These are phyloP conservation scores for Penicillium oxalicum DNA, from an alignment of 2,329 filamentous ascomycete genomes.

Conservation along the genomic window DNA sequence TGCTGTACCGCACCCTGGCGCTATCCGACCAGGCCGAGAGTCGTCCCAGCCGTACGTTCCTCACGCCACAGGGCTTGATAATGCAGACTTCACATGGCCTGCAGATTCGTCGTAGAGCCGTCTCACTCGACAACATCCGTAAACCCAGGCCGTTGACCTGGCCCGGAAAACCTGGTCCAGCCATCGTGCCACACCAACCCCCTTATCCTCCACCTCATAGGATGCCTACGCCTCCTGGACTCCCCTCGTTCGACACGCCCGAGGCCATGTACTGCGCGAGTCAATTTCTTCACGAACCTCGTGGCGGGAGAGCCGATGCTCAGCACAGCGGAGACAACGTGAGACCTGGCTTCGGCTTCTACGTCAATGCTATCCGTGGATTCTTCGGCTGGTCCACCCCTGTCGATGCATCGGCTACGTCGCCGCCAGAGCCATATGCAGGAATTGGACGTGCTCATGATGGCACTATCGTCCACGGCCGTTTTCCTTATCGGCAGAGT, in stretches of 20 bases:
- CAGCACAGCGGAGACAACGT: background rate
- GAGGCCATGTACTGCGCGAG: conserved; percentile 34
- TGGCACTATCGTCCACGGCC: conserved; percentile 37
- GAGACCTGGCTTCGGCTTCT: conserved; percentile 14
- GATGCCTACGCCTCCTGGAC: conserved; percentile 39
- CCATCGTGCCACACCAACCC: conserved; percentile 29
- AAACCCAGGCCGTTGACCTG: conserved; percentile 12
- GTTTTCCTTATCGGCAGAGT: conserved; percentile 37
- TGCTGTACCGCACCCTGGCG: conserved; percentile 18
- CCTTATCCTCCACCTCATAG: conserved; percentile 34
- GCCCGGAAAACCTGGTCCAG: conserved; percentile 21
- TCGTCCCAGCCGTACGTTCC: background rate
- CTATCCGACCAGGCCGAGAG: conserved; percentile 10
- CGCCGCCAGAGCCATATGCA: conserved; percentile 12
- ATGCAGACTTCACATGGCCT: background rate
- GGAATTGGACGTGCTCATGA: conserved; percentile 35
- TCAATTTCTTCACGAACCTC: conserved; percentile 18
- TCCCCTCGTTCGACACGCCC: conserved; percentile 40
- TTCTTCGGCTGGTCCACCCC: conserved; percentile 26
- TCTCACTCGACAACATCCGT: conserved; percentile 23
- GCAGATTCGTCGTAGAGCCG: conserved; percentile 15
- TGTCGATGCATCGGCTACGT: conserved; percentile 2
- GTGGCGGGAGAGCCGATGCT: conserved; percentile 3
- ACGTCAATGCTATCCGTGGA: conserved; percentile 24
- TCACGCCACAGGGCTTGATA: background rate